Evolutionary conservation across 1,284 basidiomycete genomes (phyloP), one percentile per base, ranked within the genome.

Genomic region (Leccinum subrobustum): DNA sequence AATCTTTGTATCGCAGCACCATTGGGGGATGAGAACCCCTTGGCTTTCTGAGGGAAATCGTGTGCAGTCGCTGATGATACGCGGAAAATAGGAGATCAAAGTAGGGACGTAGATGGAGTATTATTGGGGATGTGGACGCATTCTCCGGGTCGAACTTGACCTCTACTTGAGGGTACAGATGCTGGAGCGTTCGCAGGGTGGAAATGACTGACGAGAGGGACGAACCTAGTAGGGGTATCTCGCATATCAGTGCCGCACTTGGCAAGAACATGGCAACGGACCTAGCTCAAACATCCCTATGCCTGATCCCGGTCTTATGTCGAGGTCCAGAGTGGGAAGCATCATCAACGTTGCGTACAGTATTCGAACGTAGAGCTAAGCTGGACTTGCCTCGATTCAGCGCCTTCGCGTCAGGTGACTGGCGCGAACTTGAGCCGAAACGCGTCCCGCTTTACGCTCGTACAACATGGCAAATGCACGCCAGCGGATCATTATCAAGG

Each of bases 171-270:
- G 92, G 92, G 64, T 91, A 94, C 54, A 81, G 73, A 66, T 89
- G 82, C 56, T 84, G 85, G 25, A 84, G 76, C 39, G 79, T 73
- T 48, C 87, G 81, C 6, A 96, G 77, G 44, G 83, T 76, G 66
- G 93, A 90, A 54, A 95, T 79, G 12, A 93, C 79, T 31, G 84
- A 84, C 92, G 93, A 95, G 6, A 95, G 78, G 1, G 91, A 92
- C 53, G 88, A 80, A 42, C 93, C 93, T 92, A 65, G 48, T 29
- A 8, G 29, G 54, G 44, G 37, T 42, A 47, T 54, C 56, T 14
- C 1, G 25, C 39, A 12, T 44, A 44, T 67, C 25, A 63, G 59
- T 14, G 50, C 52, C 18, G 31, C 23, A 18, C 11, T 16, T 29
- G 31, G 25, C 29, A 50, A 56, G 35, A 16, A 44, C 18, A n/a